Evolutionary conservation across 495 filamentous ascomycete species (phyloP), one percentile per base, ranked within the genome.

Genomic region (Immersiella caudata): DNA sequence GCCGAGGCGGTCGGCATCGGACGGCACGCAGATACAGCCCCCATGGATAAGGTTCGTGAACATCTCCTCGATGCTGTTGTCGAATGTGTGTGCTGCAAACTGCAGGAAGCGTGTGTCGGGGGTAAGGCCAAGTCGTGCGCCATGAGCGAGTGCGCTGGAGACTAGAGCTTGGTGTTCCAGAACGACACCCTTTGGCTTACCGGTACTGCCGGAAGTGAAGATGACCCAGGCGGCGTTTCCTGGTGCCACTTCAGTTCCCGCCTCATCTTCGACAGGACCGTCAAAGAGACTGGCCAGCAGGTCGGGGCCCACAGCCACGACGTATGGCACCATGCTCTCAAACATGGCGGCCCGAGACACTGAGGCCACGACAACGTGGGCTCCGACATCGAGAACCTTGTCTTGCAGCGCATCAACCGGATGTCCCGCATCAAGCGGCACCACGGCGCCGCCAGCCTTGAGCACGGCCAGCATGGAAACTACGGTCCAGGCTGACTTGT

Each of bases 31-130:
- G 1, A 79, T 61, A 27, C 71, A 74, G 8, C 71, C 73, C 0
- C 77, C 78, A 16, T 59, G 36, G 49, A 84, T 84, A 1, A 91
- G 74, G 0, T 81, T 84, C 9, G 84, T 82, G 54, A 88, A 81
- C 14, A 86, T 85, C 22, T 90, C 87, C 12, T 82, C 64, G 11
- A 88, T 72, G 57, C 81, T 83, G 24, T 83, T 79, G 65, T 90
- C 88, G 40, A 88, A 89, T 0, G 84, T 86, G 66, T 84, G 84
- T 27, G 84, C 81, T 16, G 86, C 83, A 64, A 86, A 89, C 67
- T 90, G 87, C 14, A 90, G 70, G 6, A 83, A 76, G 1, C 83
- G 72, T 6, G 81, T 80, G 1, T 69, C 55, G 0, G 77, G 61
- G 25, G 76, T 68, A 54, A 87, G 72, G n/a, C 75, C 65, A 5